Evolutionary conservation across 176 grass and related monocot genomes (phyloP).

Genomic region (Echinochloa phyllopogon): DNA sequence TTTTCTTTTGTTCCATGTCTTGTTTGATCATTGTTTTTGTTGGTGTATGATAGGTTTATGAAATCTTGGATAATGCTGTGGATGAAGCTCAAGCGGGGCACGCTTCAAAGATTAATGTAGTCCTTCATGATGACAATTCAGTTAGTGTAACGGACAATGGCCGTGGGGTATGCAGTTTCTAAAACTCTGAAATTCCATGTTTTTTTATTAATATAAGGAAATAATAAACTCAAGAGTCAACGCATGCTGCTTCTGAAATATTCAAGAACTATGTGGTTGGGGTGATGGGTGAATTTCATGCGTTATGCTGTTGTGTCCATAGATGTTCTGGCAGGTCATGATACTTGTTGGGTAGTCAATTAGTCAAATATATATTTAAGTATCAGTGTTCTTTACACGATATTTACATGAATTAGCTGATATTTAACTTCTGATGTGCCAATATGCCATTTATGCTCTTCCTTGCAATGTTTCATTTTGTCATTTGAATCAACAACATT

Average conservation of each 20-base stretch:
- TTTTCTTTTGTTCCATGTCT: conserved; percentile 30
- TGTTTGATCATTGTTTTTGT: conserved; percentile 25
- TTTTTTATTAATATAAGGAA: conserved; percentile 22
- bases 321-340: not conserved
- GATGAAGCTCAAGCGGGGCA: conserved; percentile 94
- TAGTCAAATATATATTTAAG: conserved; percentile 10
- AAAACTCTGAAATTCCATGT: conserved; percentile 5
- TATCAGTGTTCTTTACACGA: not conserved
- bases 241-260: not conserved
- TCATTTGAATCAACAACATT: conserved; percentile 15
- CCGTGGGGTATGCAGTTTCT: conserved; percentile 75
- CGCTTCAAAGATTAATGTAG: conserved; percentile 73
- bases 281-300: conserved; percentile 3
- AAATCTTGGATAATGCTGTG: conserved; percentile 97
- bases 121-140: conserved; percentile 93
- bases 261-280: not conserved
- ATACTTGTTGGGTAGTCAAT: conserved; percentile 11
- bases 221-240: not conserved
- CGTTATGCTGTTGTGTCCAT: conserved; percentile 7
- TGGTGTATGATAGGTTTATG: conserved; percentile 62
- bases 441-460: not conserved
- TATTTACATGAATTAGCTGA: not conserved
- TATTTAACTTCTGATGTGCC: conserved; percentile 2
- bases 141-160: conserved; percentile 90
- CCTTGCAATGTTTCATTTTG: not conserved